These are phyloP conservation scores for Silene noctiflora DNA, from an alignment of 179 eudicot species.

Conservation along the genomic window DNA sequence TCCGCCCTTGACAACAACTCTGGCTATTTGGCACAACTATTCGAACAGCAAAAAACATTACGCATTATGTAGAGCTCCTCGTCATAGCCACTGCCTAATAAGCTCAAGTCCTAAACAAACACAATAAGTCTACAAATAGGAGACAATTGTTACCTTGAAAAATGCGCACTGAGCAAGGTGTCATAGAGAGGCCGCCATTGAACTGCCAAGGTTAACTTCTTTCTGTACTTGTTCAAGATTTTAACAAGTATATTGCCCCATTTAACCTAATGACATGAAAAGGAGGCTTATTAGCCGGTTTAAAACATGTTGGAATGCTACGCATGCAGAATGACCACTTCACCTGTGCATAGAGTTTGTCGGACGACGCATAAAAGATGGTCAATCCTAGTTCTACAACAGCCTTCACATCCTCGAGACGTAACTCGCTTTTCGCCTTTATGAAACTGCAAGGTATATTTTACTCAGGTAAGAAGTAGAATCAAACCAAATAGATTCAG, in stretches of 20 bases:
- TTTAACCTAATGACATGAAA: conserved; percentile 58
- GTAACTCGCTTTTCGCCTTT: conserved; percentile 85
- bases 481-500: not conserved
- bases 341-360: conserved; percentile 85
- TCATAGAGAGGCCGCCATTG: conserved; percentile 90
- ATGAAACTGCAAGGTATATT: conserved; percentile 53
- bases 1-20: not conserved
- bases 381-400: conserved; percentile 64
- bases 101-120: not conserved
- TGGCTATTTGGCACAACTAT: conserved; percentile 9
- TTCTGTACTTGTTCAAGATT: conserved; percentile 72
- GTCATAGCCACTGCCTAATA: not conserved
- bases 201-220: conserved; percentile 64
- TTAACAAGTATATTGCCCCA: conserved; percentile 84
- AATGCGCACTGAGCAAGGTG: conserved; percentile 72
- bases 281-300: conserved; percentile 10
- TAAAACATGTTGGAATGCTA: conserved; percentile 6
- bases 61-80: not conserved
- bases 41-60: not conserved
- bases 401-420: conserved; percentile 62
- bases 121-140: not conserved
- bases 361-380: conserved; percentile 51
- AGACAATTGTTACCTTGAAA: conserved; percentile 50
- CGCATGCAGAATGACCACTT: conserved; percentile 7
- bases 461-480: not conserved